Base-by-base conservation (phyloP, 192 early-diverging fungal species). In the Linnemannia schmuckeri region DNA sequence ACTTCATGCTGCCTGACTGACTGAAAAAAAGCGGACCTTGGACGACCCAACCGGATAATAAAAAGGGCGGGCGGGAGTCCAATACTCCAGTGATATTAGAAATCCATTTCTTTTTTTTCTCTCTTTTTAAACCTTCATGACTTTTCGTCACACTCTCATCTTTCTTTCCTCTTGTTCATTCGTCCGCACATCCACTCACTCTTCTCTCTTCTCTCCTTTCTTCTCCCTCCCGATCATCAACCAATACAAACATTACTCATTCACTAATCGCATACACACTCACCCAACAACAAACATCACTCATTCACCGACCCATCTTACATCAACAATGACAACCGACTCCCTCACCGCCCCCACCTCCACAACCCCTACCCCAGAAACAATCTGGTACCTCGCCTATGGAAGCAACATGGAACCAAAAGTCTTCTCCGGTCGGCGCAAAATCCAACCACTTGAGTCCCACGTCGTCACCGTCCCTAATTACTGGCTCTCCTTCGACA, bases 401-500 rank as follows among this genome's bases (percentile, higher is more conserved):
- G 88, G 88, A 6, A 82, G 81, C 47, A 86, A 89, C 75, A 85
- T 89, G 83, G 72, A 78, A 12, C 79, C 79, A 63, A 86, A 86
- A 37, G 78, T 80, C 47, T 74, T 89, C 38, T 70, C 77, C 18
- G 83, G 83, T 27, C 70, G 79, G 1, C 88, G 88, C 55, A 86
- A 86, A 33, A 74, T 89, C 38, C 35, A 82, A 1, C 88, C 88
- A 13, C 30, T 80, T 20, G 79, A 85, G 24, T 82, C 83, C 20
- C 22, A 18, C 4, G 44, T 78, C 38, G 81, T 82, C 22, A 76
- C 68, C n/a, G 88, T 86, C 7, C 88, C 81, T 7, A 66, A 74
- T 22, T 89, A 89, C 78, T 89, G 81, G 81, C 83, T 89, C 24
- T 79, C 76, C 18, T 86, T 89, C 37, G 83, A 89, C 35, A 86